A percentile compares a stretch with the other conserved stretches of the same genome.
phyloP scores from a whole-genome alignment of 805 yeast genomes.

The Aciculoconidium aculeatum region DNA sequence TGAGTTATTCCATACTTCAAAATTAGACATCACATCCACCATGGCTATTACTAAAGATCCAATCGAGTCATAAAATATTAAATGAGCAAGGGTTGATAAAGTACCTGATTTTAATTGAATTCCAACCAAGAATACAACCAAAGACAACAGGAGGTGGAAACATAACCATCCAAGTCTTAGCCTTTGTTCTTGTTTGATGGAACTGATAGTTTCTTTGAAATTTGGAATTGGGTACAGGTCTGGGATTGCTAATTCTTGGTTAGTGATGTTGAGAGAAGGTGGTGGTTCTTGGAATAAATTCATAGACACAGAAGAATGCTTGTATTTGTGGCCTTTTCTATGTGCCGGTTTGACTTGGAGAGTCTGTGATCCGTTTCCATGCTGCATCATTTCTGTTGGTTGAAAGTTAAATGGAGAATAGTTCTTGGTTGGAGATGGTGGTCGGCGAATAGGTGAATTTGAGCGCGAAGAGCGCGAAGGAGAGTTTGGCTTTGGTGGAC shows the following conservation, averaged over 20 bases:
- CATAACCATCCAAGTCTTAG: conserved; percentile 53
- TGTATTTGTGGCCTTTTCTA: conserved; percentile 91
- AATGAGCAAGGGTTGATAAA: conserved; percentile 75
- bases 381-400: conserved; percentile 40
- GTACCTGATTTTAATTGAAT: conserved; percentile 51
- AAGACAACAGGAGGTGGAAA: conserved; percentile 50
- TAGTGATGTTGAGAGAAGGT: conserved; percentile 29
- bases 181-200: conserved; percentile 55
- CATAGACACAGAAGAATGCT: conserved; percentile 95
- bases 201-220: conserved; percentile 52
- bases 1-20: conserved; percentile 83
- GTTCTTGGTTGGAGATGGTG: conserved; percentile 17
- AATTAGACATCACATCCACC: conserved; percentile 82
- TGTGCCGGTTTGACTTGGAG: conserved; percentile 50
- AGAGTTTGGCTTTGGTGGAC: conserved; percentile 1
- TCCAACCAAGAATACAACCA: conserved; percentile 56
- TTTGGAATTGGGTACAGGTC: conserved; percentile 71
- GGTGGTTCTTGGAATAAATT: conserved; percentile 93
- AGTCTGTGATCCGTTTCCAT: conserved; percentile 18
- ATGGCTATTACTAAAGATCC: conserved; percentile 64
- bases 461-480: conserved; percentile 2
- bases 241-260: conserved; percentile 59
- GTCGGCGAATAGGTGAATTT: conserved; percentile 24
- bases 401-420: conserved; percentile 59
- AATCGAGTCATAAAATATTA: conserved; percentile 79